Evolutionary conservation across 1,284 basidiomycete species (phyloP), one percentile per base, ranked within the genome.

Genomic region (Moesziomyces antarcticus): DNA sequence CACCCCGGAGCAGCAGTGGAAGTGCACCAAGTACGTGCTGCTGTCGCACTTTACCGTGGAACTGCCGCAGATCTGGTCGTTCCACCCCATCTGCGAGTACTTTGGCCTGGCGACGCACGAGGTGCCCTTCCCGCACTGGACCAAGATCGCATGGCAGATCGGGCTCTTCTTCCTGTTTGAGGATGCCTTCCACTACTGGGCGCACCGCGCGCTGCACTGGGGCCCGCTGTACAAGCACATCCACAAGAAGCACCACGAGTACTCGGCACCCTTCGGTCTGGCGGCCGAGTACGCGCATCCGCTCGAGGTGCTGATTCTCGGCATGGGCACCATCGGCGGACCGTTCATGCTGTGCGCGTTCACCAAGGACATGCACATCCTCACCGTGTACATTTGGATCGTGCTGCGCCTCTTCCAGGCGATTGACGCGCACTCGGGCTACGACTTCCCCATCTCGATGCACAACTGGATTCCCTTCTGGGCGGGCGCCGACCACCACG

Each of bases 401-500:
- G 89, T 90, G 11, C 89, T 97, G 54, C 91, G 96, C 58, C 89
- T 99, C 45, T 97, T 95, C 91, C 96, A 99, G 85, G 96, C 97
- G 52, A 90, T 99, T 75, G 96, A 99, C 81, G 91, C 97, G 1
- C 96, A 99, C 89, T 93, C 91, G 50, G 96, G 96, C 58, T 98
- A 97, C 85, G 94, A 84, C 71, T 83, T 85, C 60, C 83, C 83
- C 90, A 92, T 81, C 41, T 96, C 93, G n/a, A 88, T 99, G 69
- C 91, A 94, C 81, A 91, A 96, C 87, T 91, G 93, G 82, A 66
- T 99, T 30, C 96, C 96, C 4, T 93, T 98, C 89, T 99, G 96
- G 96, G 93, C 94, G 24, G 96, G 97, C 51, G 97, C 96, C 0
- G 97, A 99, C 83, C 95, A 97, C 87, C 95, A 97, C 85, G 95